phyloP scores from a whole-genome alignment of 2,329 filamentous ascomycete species.

The Tolypocladium cylindrosporum region DNA sequence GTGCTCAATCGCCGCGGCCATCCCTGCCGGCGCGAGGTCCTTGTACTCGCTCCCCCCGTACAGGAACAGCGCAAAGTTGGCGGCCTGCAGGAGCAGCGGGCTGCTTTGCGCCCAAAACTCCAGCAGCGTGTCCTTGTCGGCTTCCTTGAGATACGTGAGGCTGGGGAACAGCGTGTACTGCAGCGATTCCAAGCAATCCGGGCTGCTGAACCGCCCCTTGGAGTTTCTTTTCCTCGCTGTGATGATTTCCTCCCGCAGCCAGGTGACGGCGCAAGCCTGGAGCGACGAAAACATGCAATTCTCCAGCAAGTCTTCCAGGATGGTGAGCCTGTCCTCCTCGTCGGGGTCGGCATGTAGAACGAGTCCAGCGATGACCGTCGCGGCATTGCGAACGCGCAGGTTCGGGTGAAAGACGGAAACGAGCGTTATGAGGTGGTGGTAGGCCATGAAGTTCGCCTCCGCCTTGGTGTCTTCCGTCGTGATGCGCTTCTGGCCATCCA shows the following conservation, averaged over 20 bases:
- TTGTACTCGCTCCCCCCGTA: conserved; percentile 33
- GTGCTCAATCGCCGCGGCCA: conserved; percentile 47
- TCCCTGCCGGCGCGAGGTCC: conserved; percentile 42
- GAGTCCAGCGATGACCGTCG: conserved; percentile 40
- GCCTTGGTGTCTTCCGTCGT: conserved; percentile 14
- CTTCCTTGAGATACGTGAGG: conserved; percentile 34
- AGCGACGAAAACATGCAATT: conserved; percentile 54
- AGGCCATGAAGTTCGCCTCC: conserved; percentile 43
- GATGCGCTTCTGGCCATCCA: conserved; percentile 40
- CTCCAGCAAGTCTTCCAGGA: conserved; percentile 55
- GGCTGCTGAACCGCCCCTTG: conserved; percentile 35
- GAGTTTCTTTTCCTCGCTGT: conserved; percentile 24
- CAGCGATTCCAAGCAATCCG: conserved; percentile 47
- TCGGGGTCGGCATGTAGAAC: conserved; percentile 50
- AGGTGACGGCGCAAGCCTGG: conserved; percentile 52
- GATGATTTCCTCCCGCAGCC: conserved; percentile 54
- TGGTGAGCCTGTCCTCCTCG: conserved; percentile 46
- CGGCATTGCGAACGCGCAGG: conserved; percentile 43
- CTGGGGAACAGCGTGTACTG: conserved; percentile 53
- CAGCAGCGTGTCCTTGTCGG: conserved; percentile 29
- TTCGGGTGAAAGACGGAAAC: conserved; percentile 47
- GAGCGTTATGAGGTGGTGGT: conserved; percentile 50
- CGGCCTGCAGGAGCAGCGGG: conserved; percentile 47
- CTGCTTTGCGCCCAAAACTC: conserved; percentile 43
- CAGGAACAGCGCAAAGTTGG: conserved; percentile 51